A percentile compares a stretch with the other conserved stretches of the same genome.
These are phyloP conservation scores for Spiromastix sp. DNA, from an alignment of 2,329 filamentous ascomycete genomes.

Conservation along the genomic window DNA sequence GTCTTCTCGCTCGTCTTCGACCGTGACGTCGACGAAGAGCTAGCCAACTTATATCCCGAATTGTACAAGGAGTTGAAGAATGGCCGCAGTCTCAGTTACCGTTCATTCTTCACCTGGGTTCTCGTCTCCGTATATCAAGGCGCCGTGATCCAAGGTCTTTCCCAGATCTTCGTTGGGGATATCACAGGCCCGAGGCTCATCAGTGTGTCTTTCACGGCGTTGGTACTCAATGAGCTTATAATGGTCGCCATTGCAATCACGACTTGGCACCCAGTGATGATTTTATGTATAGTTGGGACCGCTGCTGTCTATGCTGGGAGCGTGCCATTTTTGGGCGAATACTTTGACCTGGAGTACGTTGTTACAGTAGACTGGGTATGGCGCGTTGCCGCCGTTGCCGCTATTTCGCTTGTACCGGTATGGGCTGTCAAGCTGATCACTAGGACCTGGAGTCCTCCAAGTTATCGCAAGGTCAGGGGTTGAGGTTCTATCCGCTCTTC, in stretches of 20 bases:
- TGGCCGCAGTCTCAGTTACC: constrained; percentile 77
- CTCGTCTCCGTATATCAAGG: constrained; percentile 92
- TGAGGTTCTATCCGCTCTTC: constrained; percentile 11
- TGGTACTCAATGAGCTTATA: constrained; percentile 86
- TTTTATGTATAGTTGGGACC: constrained; percentile 72
- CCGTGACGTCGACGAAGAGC: constrained; percentile 84
- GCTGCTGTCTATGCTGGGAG: constrained; percentile 69
- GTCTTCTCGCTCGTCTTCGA: constrained; percentile 92
- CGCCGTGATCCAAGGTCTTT: constrained; percentile 86
- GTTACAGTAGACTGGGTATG: constrained; percentile 75
- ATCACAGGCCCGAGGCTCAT: constrained; percentile 63
- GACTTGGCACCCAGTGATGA: constrained; percentile 94
- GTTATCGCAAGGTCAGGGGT: constrained; percentile 73
- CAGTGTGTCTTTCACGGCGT: constrained; percentile 78
- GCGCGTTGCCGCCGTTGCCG: constrained; percentile 70
- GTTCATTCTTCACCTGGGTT: constrained; percentile 95
- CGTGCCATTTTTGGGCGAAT: constrained; percentile 77
- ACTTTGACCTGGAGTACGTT: constrained; percentile 77
- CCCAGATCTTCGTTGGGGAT: constrained; percentile 74
- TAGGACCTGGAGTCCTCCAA: constrained; percentile 78
- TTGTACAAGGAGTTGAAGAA: constrained; percentile 95
- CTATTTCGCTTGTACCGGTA: constrained; percentile 73
- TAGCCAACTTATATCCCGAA: constrained; percentile 92
- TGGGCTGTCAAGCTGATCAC: constrained; percentile 79
- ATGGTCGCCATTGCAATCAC: constrained; percentile 97